Base-by-base conservation (phyloP, 805 yeast species). In the Kazachstania taianensis region DNA sequence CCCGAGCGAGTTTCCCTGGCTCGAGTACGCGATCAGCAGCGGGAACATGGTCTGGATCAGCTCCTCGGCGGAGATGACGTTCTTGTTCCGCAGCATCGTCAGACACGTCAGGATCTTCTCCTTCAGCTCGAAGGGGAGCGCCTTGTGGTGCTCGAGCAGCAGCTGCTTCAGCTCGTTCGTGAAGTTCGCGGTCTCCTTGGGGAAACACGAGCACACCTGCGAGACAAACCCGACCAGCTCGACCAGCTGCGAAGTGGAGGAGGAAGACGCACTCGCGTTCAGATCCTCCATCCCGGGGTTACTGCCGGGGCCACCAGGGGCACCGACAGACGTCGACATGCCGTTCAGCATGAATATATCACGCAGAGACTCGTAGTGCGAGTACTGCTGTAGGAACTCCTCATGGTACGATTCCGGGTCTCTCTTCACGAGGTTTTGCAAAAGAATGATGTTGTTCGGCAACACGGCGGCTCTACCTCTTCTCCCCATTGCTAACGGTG, bases 381-480 rank as follows among this genome's bases (percentile, higher is more conserved):
- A 74, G 55, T 80, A 85, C 56, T 92, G 98, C 50, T 86, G 92
- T 27, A 81, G 59, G 59, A 92, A 92, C 59, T 92, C 99, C 60
- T 92, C 98, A 41, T 76, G 75, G 57, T 92, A 92, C 0, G 97
- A 87, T 48, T 73, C 81, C 2, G 98, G 96, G 57, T 92, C 98
- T 50, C 96, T 71, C 48, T 87, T 80, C 7, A 92, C 94, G 44
- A 92, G 69, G 58, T 92, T 92, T 63, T 92, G 98, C 41, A 92
- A 63, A 43, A 89, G 65, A 26, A 94, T 87, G 54, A 92, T 81
- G 61, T 92, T 92, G 14, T 86, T 82, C 8, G 97, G 97, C 55
- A 89, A 66, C 39, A 87, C 71, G 31, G 96, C 96, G 19, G 95
- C 92, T 72, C 96, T 82, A 63, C 82, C 78, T 58, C 78, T 72